Conservation (phyloP, 768 basidiomycete species). For the Coprinellus micaceus region DNA sequence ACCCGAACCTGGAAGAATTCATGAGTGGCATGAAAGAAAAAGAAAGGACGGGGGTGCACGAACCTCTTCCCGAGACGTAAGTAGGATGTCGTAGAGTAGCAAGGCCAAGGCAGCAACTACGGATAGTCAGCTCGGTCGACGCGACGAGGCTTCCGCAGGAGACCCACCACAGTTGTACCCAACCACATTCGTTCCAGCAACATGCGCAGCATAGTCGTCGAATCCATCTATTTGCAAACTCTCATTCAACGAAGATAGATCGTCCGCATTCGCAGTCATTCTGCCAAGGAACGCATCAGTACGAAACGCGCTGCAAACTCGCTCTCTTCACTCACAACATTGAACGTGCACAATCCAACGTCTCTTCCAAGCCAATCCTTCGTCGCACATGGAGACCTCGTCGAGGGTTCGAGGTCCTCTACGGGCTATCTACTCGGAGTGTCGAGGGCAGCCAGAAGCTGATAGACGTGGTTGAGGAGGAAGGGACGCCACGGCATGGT, state of each 20-base stretch:
- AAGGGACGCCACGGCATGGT: too few species aligned
- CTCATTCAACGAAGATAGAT: background rate
- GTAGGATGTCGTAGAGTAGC: conserved; percentile 40
- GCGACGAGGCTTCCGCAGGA: background rate
- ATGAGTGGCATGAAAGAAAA: background rate
- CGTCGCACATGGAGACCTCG: too few species aligned
- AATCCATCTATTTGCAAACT: background rate
- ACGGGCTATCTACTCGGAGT: too few species aligned
- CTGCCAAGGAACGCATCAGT: background rate
- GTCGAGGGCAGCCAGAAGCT: too few species aligned
- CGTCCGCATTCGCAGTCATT: background rate
- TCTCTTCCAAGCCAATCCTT: too few species aligned
- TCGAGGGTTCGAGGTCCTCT: too few species aligned
- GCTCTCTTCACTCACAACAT: too few species aligned
- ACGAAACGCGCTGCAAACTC: too few species aligned
- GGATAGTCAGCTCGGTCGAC: background rate
- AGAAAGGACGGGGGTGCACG: background rate
- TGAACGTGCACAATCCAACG: too few species aligned
- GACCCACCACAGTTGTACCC: background rate
- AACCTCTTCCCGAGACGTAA: conserved; percentile 41
- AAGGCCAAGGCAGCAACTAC: conserved; percentile 37
- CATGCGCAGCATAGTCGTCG: background rate
- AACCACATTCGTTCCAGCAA: background rate
- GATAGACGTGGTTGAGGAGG: too few species aligned
- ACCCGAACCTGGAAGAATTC: conserved; percentile 26